Conservation (phyloP, 257 asterid species). For the Nicotiana attenuata region DNA sequence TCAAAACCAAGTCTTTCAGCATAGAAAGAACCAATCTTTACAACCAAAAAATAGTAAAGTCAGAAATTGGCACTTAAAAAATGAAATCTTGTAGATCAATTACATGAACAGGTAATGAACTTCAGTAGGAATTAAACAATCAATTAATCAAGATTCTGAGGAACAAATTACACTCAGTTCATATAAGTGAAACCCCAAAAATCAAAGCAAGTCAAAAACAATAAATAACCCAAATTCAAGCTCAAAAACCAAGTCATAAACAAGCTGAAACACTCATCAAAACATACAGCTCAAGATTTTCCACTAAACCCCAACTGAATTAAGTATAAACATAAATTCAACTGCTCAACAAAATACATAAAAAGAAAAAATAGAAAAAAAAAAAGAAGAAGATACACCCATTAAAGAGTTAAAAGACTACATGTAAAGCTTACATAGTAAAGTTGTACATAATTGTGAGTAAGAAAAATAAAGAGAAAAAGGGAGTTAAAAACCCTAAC, state of each 20-base stretch:
- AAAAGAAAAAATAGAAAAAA: neutral
- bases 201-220: neutral
- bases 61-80: neutral
- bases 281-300: neutral
- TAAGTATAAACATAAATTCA: neutral
- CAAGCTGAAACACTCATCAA: neutral
- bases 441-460: constrained; percentile 2
- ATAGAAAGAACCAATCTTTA: neutral
- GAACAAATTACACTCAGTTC: neutral
- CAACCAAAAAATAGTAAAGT: neutral
- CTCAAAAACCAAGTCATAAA: neutral
- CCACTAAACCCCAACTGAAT: neutral
- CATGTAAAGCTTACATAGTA: constrained; percentile 14
- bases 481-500: constrained; percentile 39
- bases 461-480: neutral
- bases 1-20: neutral
- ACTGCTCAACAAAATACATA: neutral
- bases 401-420: neutral
- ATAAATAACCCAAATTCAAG: neutral
- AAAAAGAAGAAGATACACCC: neutral
- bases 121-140: neutral
- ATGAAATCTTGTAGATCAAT: neutral
- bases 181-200: neutral
- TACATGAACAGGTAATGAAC: constrained; percentile 9
- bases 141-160: neutral